Evolutionary conservation across 1,284 basidiomycete species (phyloP).

Genomic region (Ustilago esculenta): DNA sequence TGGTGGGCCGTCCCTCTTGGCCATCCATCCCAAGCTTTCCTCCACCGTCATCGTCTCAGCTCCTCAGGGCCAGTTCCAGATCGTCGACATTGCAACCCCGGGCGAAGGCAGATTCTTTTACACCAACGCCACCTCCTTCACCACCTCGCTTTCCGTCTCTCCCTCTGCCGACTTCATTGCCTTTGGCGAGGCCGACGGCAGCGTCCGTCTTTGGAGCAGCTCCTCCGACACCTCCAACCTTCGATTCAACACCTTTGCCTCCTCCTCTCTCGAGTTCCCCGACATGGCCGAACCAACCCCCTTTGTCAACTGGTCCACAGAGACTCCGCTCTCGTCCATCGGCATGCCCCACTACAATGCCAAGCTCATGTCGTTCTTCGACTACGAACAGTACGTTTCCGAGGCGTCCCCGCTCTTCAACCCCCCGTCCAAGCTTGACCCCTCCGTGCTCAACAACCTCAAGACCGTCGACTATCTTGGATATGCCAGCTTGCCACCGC

Average conservation of each 20-base stretch:
- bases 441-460: constrained; percentile 79
- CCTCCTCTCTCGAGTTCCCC: constrained; percentile 83
- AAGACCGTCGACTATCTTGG: constrained; percentile 87
- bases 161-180: constrained; percentile 88
- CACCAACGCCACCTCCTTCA: constrained; percentile 74
- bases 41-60: constrained; percentile 84
- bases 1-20: constrained; percentile 85
- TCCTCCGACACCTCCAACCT: constrained; percentile 69
- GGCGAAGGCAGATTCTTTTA: constrained; percentile 77
- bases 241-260: constrained; percentile 85
- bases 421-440: constrained; percentile 80
- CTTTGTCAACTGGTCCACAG: constrained; percentile 79
- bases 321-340: constrained; percentile 87
- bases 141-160: constrained; percentile 84
- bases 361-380: constrained; percentile 81
- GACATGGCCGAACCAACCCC: constrained; percentile 78
- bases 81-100: constrained; percentile 82
- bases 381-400: constrained; percentile 53
- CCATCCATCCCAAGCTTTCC: constrained; percentile 80
- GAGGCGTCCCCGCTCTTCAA: constrained; percentile 70
- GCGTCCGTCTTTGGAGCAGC: constrained; percentile 83
- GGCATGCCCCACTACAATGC: constrained; percentile 88
- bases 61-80: constrained; percentile 85
- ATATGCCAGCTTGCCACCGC: constrained; percentile 84
- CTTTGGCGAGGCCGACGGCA: constrained; percentile 88